Evolutionary conservation across 2,329 filamentous ascomycete species (phyloP).

Genomic region (Botrytis deweyae): DNA sequence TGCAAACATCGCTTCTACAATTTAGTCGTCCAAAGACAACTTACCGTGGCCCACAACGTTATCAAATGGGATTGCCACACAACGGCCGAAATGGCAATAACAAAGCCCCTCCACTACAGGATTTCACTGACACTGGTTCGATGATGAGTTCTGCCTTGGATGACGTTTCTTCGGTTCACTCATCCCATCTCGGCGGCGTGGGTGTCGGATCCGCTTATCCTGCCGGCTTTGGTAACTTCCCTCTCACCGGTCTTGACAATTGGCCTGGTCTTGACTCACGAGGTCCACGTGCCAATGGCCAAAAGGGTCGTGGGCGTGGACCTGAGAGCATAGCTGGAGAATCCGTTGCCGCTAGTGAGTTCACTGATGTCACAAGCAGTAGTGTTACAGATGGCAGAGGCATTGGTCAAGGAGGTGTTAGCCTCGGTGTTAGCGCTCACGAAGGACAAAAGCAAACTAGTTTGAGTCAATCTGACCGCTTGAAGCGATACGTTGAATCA

Average conservation of each 20-base stretch:
- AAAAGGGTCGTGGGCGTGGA: conserved; percentile 64
- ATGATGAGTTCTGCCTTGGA: conserved; percentile 95
- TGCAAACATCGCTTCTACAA: conserved; percentile 93
- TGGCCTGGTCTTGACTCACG: conserved; percentile 79
- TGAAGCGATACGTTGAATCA: conserved; percentile 92
- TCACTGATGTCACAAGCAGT: conserved; percentile 72
- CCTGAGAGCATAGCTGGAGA: conserved; percentile 84
- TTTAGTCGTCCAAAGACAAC: conserved; percentile 92
- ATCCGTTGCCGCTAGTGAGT: conserved; percentile 87
- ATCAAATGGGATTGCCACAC: conserved; percentile 70
- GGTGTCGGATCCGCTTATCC: conserved; percentile 81
- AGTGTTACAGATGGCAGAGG: conserved; percentile 75
- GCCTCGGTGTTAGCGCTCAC: conserved; percentile 76
- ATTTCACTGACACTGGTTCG: conserved; percentile 68
- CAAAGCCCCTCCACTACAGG: conserved; percentile 28
- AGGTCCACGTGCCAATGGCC: conserved; percentile 59
- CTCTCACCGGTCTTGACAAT: conserved; percentile 58
- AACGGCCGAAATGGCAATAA: conserved; percentile 37
- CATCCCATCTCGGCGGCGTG: conserved; percentile 82
- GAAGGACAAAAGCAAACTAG: conserved; percentile 70
- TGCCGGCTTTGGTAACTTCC: conserved; percentile 90
- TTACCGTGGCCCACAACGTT: conserved; percentile 84
- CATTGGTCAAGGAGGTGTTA: conserved; percentile 81
- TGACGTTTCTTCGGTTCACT: conserved; percentile 94
- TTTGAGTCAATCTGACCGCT: conserved; percentile 80